Conservation (phyloP, 345 rosid genomes). For the Laguncularia racemosa region DNA sequence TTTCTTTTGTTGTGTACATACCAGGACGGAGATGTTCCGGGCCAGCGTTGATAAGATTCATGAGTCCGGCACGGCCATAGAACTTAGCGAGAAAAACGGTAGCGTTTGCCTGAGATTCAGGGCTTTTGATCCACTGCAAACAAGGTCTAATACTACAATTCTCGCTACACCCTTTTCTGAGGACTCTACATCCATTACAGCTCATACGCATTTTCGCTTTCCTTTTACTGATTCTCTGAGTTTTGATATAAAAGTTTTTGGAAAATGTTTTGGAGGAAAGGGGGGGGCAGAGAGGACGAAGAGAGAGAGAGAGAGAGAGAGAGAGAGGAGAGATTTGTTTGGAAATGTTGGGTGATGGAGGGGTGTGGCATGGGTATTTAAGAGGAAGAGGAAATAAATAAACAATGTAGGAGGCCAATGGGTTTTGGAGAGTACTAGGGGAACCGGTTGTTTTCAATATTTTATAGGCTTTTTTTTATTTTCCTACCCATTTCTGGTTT, state of each 20-base stretch:
- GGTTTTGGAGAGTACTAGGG: too few relatives aligned
- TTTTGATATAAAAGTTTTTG: not conserved
- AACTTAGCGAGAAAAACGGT: constrained; percentile 91
- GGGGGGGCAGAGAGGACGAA: too few relatives aligned
- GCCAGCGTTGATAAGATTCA: constrained; percentile 90
- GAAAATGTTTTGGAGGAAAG: constrained; percentile 13
- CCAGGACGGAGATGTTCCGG: constrained; percentile 96
- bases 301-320: too few relatives aligned
- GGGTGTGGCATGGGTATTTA: too few relatives aligned
- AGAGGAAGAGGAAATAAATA: too few relatives aligned
- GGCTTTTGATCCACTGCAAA: constrained; percentile 77
- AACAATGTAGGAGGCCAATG: too few relatives aligned
- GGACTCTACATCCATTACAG: constrained; percentile 92
- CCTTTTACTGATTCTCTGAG: not conserved
- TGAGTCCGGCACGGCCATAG: constrained; percentile 87
- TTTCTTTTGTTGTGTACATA: constrained; percentile 8
- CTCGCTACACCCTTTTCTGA: constrained; percentile 85
- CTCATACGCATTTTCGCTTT: constrained; percentile 59
- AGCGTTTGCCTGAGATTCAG: constrained; percentile 93
- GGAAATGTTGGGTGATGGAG: too few relatives aligned
- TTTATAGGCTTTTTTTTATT: too few relatives aligned
- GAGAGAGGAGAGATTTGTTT: not conserved
- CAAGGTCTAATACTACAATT: constrained; percentile 84
- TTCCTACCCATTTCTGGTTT: too few relatives aligned
- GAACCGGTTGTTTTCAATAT: too few relatives aligned